phyloP scores from a whole-genome alignment of 2,329 filamentous ascomycete species.

The Fusarium solani-melongenae region DNA sequence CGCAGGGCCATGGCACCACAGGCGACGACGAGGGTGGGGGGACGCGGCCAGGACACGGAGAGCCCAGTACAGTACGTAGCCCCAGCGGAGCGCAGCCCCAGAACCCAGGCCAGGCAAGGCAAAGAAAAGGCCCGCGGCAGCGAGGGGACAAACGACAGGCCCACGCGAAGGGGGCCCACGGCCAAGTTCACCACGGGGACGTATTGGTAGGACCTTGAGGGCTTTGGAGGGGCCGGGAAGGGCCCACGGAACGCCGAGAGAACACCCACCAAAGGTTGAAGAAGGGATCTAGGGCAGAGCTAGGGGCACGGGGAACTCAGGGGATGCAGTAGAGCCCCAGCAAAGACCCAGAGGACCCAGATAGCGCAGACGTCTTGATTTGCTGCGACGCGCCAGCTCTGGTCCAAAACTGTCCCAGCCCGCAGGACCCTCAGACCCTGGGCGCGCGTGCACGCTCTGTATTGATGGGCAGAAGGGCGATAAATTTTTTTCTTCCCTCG shows the following conservation, averaged over 20 bases:
- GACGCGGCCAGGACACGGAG: slow-evolving; percentile 16
- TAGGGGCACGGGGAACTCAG: slow-evolving; percentile 33
- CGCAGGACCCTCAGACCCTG: slow-evolving; percentile 17
- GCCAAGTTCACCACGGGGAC: neutral
- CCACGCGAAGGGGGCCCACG: slow-evolving; percentile 4
- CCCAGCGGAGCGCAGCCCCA: neutral
- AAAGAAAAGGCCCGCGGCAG: slow-evolving; percentile 9
- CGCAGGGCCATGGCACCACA: slow-evolving; percentile 44
- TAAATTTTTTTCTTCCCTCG: neutral
- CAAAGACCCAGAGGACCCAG: slow-evolving; percentile 30
- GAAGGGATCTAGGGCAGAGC: slow-evolving; percentile 26
- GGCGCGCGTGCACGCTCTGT: slow-evolving; percentile 14
- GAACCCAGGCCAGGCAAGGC: slow-evolving; percentile 14
- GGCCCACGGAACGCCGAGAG: slow-evolving; percentile 29
- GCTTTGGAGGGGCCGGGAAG: neutral
- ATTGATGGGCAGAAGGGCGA: slow-evolving; percentile 1
- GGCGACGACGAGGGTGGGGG: slow-evolving; percentile 36
- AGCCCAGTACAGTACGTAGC: slow-evolving; percentile 5
- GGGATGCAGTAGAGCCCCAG: slow-evolving; percentile 26
- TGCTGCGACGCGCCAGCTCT: slow-evolving; percentile 15
- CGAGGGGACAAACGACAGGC: neutral
- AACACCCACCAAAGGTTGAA: slow-evolving; percentile 18
- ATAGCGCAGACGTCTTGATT: slow-evolving; percentile 35
- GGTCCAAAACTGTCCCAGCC: slow-evolving; percentile 7
- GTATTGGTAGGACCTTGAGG: neutral